These are phyloP conservation scores for Penicillium ucsense DNA, from an alignment of 495 filamentous ascomycete genomes.

Conservation along the genomic window DNA sequence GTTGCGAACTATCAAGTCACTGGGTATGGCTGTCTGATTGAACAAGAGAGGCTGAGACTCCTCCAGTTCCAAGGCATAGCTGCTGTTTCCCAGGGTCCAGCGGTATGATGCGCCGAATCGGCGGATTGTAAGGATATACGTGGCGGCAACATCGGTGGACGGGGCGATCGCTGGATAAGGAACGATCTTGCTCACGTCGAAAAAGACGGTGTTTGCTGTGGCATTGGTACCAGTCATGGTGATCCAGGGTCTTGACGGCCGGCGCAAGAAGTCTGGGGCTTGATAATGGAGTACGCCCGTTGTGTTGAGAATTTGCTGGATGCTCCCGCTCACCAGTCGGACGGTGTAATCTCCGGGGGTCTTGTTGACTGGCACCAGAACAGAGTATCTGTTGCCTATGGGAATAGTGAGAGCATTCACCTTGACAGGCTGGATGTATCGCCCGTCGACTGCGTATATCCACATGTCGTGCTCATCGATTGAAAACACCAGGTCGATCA, in stretches of 20 bases:
- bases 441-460: conserved; percentile 35
- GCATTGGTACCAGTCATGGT: conserved; percentile 25
- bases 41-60: conserved; percentile 39
- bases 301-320: conserved; percentile 28
- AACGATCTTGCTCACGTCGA: conserved; percentile 25
- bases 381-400: conserved; percentile 28
- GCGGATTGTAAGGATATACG: conserved; percentile 24
- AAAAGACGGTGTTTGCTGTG: conserved; percentile 26
- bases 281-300: conserved; percentile 23
- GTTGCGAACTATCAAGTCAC: conserved; percentile 40
- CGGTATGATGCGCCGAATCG: conserved; percentile 31
- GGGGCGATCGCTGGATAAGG: conserved; percentile 35
- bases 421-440: conserved; percentile 23
- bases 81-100: conserved; percentile 37
- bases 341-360: conserved; percentile 27
- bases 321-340: conserved; percentile 22
- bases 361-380: conserved; percentile 27
- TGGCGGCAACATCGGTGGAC: conserved; percentile 28
- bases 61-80: conserved; percentile 23
- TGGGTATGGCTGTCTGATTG: conserved; percentile 24
- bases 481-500: conserved; percentile 19
- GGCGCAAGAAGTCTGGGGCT: conserved; percentile 3
- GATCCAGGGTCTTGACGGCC: conserved; percentile 30
- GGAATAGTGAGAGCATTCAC: conserved; percentile 26
- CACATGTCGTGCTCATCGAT: conserved; percentile 35